Percentiles rank a stretch among this genome's conserved stretches.
Evolutionary conservation across 345 rosid genomes (phyloP).

Genomic region (Passiflora organensis): DNA sequence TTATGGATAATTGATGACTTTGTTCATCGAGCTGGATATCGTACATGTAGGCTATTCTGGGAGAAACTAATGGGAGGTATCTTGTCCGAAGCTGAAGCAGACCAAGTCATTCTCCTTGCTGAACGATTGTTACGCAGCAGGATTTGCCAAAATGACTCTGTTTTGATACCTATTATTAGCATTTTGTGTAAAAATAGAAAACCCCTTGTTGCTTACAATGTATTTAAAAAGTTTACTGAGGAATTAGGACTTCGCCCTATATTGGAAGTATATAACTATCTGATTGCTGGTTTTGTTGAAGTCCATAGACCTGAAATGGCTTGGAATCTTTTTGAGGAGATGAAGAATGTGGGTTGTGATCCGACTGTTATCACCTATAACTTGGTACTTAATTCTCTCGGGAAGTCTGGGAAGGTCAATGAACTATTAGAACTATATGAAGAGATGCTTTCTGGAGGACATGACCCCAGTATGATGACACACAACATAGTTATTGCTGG

Average conservation of each 20-base stretch:
- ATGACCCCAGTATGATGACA: slow-evolving; percentile 58
- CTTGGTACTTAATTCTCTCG: slow-evolving; percentile 59
- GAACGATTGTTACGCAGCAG: slow-evolving; percentile 50
- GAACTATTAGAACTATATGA: slow-evolving; percentile 52
- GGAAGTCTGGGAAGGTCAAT: slow-evolving; percentile 53
- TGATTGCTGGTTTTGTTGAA: slow-evolving; percentile 64
- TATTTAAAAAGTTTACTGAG: slow-evolving; percentile 56
- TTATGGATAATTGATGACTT: slow-evolving; percentile 53
- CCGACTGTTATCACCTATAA: slow-evolving; percentile 70
- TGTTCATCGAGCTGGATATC: slow-evolving; percentile 32
- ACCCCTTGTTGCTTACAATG: slow-evolving; percentile 39
- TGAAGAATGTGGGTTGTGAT: slow-evolving; percentile 55
- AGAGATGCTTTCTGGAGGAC: slow-evolving; percentile 55
- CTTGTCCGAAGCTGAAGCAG: slow-evolving; percentile 51
- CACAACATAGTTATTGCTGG: slow-evolving; percentile 74
- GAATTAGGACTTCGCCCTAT: slow-evolving; percentile 48
- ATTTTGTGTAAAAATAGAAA: slow-evolving; percentile 54
- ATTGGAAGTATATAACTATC: slow-evolving; percentile 43
- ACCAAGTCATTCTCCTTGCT: slow-evolving; percentile 50
- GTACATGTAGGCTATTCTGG: slow-evolving; percentile 41
- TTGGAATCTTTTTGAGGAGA: slow-evolving; percentile 41
- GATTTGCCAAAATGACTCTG: slow-evolving; percentile 49
- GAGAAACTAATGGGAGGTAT: slow-evolving; percentile 71
- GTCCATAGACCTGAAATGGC: slow-evolving; percentile 40
- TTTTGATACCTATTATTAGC: slow-evolving; percentile 60